Evolutionary conservation across 768 basidiomycete species (phyloP).

Genomic region (Tricholomella constricta): DNA sequence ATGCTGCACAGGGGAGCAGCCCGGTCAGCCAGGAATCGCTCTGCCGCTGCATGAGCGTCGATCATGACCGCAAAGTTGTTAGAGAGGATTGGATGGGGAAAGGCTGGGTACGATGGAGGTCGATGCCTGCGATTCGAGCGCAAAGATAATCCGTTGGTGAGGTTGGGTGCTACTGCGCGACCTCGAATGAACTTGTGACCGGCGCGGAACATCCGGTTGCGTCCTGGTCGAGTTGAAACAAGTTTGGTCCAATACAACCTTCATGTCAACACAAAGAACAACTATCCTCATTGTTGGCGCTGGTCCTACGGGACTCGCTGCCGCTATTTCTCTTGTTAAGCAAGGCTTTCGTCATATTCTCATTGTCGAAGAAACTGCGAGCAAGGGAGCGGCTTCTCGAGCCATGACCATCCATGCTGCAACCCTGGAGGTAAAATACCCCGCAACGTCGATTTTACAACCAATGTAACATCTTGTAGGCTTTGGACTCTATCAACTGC

Average conservation of each 20-base stretch:
- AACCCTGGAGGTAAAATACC: constrained; percentile 46
- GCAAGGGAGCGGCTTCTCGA: constrained; percentile 40
- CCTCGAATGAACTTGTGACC: constrained; percentile 17
- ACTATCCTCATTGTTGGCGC: constrained; percentile 52
- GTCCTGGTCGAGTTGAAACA: background rate
- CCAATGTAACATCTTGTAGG: constrained; percentile 29
- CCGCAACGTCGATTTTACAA: background rate
- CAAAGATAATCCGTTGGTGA: constrained; percentile 6
- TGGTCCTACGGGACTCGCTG: constrained; percentile 49
- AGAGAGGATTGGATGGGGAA: background rate
- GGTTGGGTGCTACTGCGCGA: constrained; percentile 1
- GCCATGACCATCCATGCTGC: constrained; percentile 52
- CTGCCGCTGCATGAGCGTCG: constrained; percentile 44
- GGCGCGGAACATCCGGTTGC: constrained; percentile 15
- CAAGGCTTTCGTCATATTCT: constrained; percentile 44
- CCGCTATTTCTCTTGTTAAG: constrained; percentile 45
- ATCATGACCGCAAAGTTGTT: constrained; percentile 18
- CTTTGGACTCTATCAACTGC: constrained; percentile 45
- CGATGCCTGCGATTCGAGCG: constrained; percentile 1
- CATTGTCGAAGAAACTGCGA: constrained; percentile 40
- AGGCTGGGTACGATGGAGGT: background rate
- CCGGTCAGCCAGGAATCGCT: constrained; percentile 77
- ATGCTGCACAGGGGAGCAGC: constrained; percentile 75
- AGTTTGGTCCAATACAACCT: background rate
- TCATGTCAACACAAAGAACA: constrained; percentile 28